Conservation (phyloP, 139 green algal species). For the Axilococcus clingmanii region DNA sequence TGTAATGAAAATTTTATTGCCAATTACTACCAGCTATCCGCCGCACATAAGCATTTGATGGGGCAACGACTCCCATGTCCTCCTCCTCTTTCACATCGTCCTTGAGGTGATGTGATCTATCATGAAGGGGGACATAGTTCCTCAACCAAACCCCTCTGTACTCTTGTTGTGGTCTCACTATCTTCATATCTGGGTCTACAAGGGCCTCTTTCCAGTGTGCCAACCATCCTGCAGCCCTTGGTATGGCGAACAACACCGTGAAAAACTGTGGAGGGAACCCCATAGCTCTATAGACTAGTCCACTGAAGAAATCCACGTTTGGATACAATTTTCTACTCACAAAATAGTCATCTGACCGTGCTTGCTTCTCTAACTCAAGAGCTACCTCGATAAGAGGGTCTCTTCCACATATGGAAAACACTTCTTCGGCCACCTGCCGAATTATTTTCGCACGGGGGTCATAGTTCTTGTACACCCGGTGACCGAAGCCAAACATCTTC, state of each 20-base stretch:
- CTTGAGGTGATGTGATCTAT: too few relatives aligned
- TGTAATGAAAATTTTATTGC: slow-evolving; percentile 32
- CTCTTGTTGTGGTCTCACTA: slow-evolving; percentile 95
- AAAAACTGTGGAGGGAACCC: slow-evolving; percentile 98
- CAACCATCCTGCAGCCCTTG: slow-evolving; percentile 85
- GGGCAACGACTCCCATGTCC: slow-evolving; percentile 47
- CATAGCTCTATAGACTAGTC: slow-evolving; percentile 82
- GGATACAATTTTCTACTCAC: slow-evolving; percentile 94
- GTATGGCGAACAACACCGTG: slow-evolving; percentile 97
- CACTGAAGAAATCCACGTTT: slow-evolving; percentile 98
- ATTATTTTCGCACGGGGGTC: slow-evolving; percentile 94
- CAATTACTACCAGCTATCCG: slow-evolving; percentile 65
- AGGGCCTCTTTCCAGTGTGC: slow-evolving; percentile 95
- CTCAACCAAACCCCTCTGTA: slow-evolving; percentile 89
- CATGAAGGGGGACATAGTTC: slow-evolving; percentile 51
- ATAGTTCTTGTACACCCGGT: slow-evolving; percentile 99
- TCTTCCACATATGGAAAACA: slow-evolving; percentile 77
- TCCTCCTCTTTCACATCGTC: slow-evolving; percentile 14
- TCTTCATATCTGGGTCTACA: slow-evolving; percentile 91
- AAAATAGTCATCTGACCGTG: slow-evolving; percentile 71
- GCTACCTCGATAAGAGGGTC: slow-evolving; percentile 96
- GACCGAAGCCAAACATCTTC: slow-evolving; percentile 93
- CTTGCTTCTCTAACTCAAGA: slow-evolving; percentile 70
- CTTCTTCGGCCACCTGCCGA: slow-evolving; percentile 64
- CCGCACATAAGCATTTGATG: slow-evolving; percentile 80